Base-by-base conservation (phyloP, 371 early-diverging fungal genomes). In the Mortierella sp. region DNA sequence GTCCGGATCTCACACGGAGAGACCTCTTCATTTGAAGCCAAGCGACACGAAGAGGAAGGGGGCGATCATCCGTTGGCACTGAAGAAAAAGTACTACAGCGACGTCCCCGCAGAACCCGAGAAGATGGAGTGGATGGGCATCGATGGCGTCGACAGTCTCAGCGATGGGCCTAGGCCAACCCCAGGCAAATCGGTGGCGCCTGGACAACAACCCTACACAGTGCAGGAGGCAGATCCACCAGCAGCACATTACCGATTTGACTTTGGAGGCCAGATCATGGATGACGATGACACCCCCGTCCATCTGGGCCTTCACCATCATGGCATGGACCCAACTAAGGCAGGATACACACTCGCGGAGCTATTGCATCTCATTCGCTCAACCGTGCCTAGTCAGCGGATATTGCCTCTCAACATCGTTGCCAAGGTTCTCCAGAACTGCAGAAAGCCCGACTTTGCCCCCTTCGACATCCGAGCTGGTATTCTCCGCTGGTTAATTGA, bases 301-400 rank as follows among this genome's bases (percentile, higher is more conserved):
- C 90, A 94, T 76, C 82, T 88, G 2, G 98, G 96, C 4, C 89
- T 98, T 8, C 96, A 97, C 88, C 98, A 98, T 82, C 98, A 98
- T 80, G 97, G 97, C 8, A 94, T 94, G 31, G 93, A 95, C 42
- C 96, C 98, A 5, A 93, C 93, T 3, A 90, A 92, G 75, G 94
- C 98, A 16, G 98, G 98, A 8, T 98, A 98, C 88, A 96, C 97
- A 0, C 82, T 97, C 2, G 92, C 94, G 0, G 98, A 98, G 87
- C 82, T 98, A 9, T 88, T 96, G 50, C 93, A 95, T 80, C 89
- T 98, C 48, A 90, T 93, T 42, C 94, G 96, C 75, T 97, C 97
- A 80, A 93, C 94, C 3, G 94, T 96, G 1, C 94, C 97, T 0
- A 90, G 95, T 31, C 98, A 98, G 87, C 91, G 97, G 3, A 91